Conservation (phyloP, 805 yeast genomes). For the Candida easanensis region DNA sequence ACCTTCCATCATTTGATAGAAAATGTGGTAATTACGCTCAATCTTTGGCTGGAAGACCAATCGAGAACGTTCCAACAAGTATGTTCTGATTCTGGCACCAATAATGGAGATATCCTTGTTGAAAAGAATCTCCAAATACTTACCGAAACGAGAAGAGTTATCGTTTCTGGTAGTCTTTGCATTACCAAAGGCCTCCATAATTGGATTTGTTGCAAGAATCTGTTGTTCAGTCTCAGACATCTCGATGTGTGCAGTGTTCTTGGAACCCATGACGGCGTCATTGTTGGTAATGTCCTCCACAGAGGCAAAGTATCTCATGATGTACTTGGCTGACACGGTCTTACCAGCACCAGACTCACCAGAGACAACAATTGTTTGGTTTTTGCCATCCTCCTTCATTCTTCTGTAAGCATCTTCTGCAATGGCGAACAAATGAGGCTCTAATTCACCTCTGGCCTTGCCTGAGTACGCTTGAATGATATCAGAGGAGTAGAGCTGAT, state of each 20-base stretch:
- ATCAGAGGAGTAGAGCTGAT: conserved; percentile 85
- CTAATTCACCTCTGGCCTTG: conserved; percentile 88
- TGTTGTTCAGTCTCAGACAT: conserved; percentile 92
- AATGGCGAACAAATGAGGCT: conserved; percentile 95
- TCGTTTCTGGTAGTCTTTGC: conserved; percentile 97
- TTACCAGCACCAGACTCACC: conserved; percentile 99
- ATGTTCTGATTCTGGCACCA: conserved; percentile 94
- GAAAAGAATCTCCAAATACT: conserved; percentile 88
- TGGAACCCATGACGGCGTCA: conserved; percentile 36
- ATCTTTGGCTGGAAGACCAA: conserved; percentile 85
- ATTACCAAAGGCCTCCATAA: conserved; percentile 98
- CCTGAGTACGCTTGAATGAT: conserved; percentile 95
- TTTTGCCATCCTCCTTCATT: conserved; percentile 80
- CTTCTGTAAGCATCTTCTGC: conserved; percentile 97
- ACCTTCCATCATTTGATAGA: conserved; percentile 86
- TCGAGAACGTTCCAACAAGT: conserved; percentile 88
- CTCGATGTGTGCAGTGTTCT: conserved; percentile 46
- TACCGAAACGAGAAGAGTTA: conserved; percentile 96
- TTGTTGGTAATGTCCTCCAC: conserved; percentile 56
- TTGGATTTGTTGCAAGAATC: conserved; percentile 93
- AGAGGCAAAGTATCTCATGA: conserved; percentile 96
- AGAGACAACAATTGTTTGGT: conserved; percentile 94
- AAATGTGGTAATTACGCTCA: conserved; percentile 95
- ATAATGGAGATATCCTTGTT: conserved; percentile 72
- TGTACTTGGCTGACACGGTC: conserved; percentile 94